Base-by-base conservation (phyloP, 257 asterid genomes). In the Przewalskia tangutica region DNA sequence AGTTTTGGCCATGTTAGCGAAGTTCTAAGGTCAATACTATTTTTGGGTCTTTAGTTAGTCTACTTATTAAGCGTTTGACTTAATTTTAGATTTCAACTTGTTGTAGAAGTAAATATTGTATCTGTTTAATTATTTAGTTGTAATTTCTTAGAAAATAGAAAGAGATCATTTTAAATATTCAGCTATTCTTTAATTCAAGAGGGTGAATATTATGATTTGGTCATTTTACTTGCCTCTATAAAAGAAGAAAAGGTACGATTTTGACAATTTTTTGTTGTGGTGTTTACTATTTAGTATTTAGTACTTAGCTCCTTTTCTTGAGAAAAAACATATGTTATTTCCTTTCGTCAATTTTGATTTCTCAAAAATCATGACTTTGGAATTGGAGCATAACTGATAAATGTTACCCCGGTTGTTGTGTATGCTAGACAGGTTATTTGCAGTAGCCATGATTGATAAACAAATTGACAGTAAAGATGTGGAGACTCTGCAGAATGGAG, bases 401-500 rank as follows among this genome's bases (percentile, higher is more conserved):
- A 71, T 48, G 79, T n/a, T 70, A 68, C n/a, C 38, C n/a, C 59
- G 46, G 34, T 42, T 71, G 79, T 71, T 46, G 42, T 46, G 46
- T 71, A 18, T 71, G 10, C 56, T 71, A 18, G 59, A 18, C 59
- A 71, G 79, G 79, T 71, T 71, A 71, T 48, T 60, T 64, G 56
- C 27, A 44, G 11, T 48, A 7, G 13, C 18, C 79, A 87, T 86
- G 89, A 84, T 78, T 40, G 84, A 80, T 59, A 58, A 44, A 32
- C 75, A 75, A 67, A 62, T 48, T 65, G 82, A 46, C 14, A 62
- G 70, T 16, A 77, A 66, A 82, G 82, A 82, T 65, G 76, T 77
- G 82, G 89, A 83, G 14, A 75, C 44, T 51, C 80, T 87, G 67
- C 85, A 60, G 63, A 77, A 71, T 54, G 83, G 56, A 53, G 83